Evolutionary conservation across 73 alveolate species (phyloP).

Genomic region (Tetrahymena thermophila): DNA sequence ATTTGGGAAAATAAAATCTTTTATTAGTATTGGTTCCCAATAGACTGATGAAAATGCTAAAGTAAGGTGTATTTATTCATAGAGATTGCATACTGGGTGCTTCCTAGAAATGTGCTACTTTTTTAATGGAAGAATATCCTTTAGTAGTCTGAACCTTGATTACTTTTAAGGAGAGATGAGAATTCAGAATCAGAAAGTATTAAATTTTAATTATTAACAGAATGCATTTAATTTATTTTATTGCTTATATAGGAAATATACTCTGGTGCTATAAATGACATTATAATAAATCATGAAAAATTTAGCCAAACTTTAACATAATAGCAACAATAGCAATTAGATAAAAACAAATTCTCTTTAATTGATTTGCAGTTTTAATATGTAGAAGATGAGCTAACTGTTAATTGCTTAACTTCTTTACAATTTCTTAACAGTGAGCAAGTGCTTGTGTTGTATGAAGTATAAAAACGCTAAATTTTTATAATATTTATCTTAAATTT

Average conservation of each 20-base stretch:
- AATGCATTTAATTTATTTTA: no score
- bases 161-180: not conserved
- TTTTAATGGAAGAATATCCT: not conserved
- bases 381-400: not conserved
- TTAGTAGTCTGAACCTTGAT: not conserved
- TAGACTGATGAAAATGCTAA: not conserved
- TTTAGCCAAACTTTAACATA: not conserved
- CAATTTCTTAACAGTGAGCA: not conserved
- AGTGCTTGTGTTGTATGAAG: not conserved
- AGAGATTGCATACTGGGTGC: not conserved
- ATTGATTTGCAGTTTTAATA: not conserved
- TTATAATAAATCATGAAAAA: not conserved
- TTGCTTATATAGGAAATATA: not conserved
- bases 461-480: not conserved
- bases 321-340: not conserved
- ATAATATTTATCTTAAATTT: not conserved
- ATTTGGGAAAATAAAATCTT: not conserved
- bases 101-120: not conserved
- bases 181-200: not conserved
- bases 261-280: not conserved
- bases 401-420: not conserved
- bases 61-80: not conserved
- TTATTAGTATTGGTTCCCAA: not conserved
- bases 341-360: not conserved
- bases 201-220: not conserved